Percentiles rank a stretch among this genome's conserved stretches.
phyloP scores from a whole-genome alignment of 768 basidiomycete genomes.

The Mycena albidolilacea region DNA sequence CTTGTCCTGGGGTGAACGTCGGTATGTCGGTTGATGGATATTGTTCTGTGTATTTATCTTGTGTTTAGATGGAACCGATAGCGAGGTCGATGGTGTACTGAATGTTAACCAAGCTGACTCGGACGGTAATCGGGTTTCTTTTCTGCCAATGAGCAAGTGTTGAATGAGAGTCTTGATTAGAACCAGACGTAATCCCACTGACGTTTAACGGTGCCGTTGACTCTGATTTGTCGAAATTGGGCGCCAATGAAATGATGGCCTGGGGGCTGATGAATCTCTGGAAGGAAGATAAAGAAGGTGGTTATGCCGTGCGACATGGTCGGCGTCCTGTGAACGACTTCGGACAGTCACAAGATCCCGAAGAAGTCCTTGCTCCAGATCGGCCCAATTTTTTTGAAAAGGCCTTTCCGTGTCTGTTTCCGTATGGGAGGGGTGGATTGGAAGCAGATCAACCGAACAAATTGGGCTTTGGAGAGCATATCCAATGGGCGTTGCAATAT shows the following conservation, averaged over 20 bases:
- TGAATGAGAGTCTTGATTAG: neutral
- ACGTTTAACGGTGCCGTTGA: slow-evolving; percentile 45
- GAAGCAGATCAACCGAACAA: slow-evolving; percentile 37
- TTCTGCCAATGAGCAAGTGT: too few relatives aligned
- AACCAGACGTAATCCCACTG: slow-evolving; percentile 47
- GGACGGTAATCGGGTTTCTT: neutral
- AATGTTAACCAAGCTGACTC: neutral
- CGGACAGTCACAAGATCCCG: slow-evolving; percentile 3
- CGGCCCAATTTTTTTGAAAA: slow-evolving; percentile 41
- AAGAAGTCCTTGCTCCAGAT: slow-evolving; percentile 15
- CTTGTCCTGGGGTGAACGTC: too few relatives aligned
- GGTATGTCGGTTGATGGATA: too few relatives aligned
- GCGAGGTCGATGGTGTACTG: too few relatives aligned
- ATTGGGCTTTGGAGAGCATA: slow-evolving; percentile 44
- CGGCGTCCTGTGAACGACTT: slow-evolving; percentile 37
- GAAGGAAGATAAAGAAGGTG: slow-evolving; percentile 39
- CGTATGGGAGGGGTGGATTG: slow-evolving; percentile 51
- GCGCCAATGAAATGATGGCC: slow-evolving; percentile 38
- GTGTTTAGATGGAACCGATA: too few relatives aligned
- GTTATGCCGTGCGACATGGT: slow-evolving; percentile 45
- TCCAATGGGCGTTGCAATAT: slow-evolving; percentile 48
- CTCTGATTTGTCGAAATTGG: slow-evolving; percentile 45
- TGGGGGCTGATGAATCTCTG: slow-evolving; percentile 45
- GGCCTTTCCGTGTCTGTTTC: slow-evolving; percentile 47
- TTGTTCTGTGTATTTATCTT: too few relatives aligned